A percentile compares a stretch with the other conserved stretches of the same genome.
Conservation (phyloP, 106 monocot genomes). For the Phalaenopsis equestris region DNA sequence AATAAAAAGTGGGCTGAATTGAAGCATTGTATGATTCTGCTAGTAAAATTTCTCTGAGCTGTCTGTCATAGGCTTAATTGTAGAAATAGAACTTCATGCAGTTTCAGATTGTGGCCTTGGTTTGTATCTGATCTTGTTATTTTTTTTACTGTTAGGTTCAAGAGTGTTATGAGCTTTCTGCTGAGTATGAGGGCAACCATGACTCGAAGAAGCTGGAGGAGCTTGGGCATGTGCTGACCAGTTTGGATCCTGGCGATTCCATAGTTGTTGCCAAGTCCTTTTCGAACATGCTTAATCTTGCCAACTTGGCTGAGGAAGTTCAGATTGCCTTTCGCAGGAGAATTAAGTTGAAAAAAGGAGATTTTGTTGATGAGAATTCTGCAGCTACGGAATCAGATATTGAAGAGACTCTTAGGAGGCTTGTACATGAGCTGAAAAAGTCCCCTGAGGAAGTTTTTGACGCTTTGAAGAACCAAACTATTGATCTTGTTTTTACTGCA, state of each 20-base stretch:
- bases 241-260: constrained; percentile 59
- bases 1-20: not conserved
- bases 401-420: constrained; percentile 42
- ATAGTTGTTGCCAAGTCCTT: constrained; percentile 70
- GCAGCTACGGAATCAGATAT: constrained; percentile 29
- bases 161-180: constrained; percentile 66
- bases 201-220: constrained; percentile 53
- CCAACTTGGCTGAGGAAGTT: constrained; percentile 82
- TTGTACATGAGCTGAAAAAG: constrained; percentile 38
- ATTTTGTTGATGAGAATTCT: constrained; percentile 49
- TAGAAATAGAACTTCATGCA: not conserved
- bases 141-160: constrained; percentile 33
- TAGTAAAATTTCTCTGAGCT: not conserved
- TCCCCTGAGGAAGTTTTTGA: constrained; percentile 50
- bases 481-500: constrained; percentile 53
- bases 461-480: constrained; percentile 55
- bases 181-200: constrained; percentile 49
- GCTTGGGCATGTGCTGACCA: constrained; percentile 55
- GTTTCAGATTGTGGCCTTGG: not conserved
- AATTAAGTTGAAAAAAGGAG: constrained; percentile 37
- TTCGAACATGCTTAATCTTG: constrained; percentile 80
- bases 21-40: not conserved
- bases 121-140: not conserved
- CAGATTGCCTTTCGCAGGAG: constrained; percentile 63
- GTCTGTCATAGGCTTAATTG: not conserved